Evolutionary conservation across 1,284 basidiomycete species (phyloP).

Genomic region (Cerrena zonata): DNA sequence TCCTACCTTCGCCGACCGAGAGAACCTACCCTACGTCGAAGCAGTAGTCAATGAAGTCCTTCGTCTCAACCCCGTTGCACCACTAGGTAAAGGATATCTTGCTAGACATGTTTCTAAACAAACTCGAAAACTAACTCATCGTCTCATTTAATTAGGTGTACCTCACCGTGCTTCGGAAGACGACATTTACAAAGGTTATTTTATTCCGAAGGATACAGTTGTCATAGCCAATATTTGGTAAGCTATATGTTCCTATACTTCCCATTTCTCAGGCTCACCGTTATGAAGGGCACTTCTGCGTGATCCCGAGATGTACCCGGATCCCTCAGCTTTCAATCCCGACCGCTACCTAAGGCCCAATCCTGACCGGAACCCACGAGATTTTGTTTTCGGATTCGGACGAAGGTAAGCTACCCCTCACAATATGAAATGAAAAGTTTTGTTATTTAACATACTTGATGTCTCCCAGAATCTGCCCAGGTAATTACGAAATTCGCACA

Average conservation of each 20-base stretch:
- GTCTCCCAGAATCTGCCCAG: no score
- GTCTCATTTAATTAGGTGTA: constrained; percentile 21
- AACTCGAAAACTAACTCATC: no score
- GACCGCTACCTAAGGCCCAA: constrained; percentile 49
- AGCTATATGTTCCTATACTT: no score
- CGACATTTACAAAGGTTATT: constrained; percentile 30
- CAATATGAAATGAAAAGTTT: no score
- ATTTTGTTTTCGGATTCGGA: not conserved
- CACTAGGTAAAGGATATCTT: constrained; percentile 30
- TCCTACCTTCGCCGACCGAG: constrained; percentile 40
- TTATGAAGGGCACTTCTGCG: constrained; percentile 43
- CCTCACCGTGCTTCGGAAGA: constrained; percentile 32
- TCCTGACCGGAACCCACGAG: not conserved
- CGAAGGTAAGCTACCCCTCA: no score
- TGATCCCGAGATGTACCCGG: constrained; percentile 41
- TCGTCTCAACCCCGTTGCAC: constrained; percentile 29
- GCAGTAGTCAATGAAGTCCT: constrained; percentile 41
- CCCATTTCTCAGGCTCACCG: no score
- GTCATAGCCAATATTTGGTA: constrained; percentile 32
- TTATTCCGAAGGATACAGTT: constrained; percentile 29
- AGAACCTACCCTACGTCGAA: constrained; percentile 39
- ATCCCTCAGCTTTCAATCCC: constrained; percentile 43
- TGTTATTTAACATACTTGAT: no score
- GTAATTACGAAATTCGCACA: no score
- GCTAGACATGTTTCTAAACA: no score